phyloP scores from a whole-genome alignment of 352 stramenopile species.

The Phytophthora parvispora region DNA sequence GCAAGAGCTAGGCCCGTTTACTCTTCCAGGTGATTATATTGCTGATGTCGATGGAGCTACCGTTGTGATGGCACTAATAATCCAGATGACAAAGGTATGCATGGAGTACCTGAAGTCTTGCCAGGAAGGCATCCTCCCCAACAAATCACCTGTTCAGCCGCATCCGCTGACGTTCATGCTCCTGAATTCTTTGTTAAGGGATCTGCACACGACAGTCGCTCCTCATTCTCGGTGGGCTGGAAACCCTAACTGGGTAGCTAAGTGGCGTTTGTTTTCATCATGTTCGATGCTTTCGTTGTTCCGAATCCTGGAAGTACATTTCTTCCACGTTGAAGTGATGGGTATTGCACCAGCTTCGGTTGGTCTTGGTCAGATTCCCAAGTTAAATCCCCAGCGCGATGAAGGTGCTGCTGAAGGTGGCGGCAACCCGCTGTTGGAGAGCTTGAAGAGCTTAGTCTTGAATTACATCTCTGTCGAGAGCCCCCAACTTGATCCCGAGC shows the following conservation, averaged over 20 bases:
- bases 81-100: constrained; percentile 75
- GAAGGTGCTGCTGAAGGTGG: constrained; percentile 26
- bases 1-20: constrained; percentile 72
- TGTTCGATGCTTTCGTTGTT: constrained; percentile 75
- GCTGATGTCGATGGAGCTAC: constrained; percentile 60
- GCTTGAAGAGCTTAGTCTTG: constrained; percentile 74
- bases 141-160: constrained; percentile 71
- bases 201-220: constrained; percentile 44
- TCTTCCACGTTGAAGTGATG: constrained; percentile 90
- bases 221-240: constrained; percentile 22
- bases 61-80: constrained; percentile 64
- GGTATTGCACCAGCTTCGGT: constrained; percentile 84
- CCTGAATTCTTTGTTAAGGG: constrained; percentile 82
- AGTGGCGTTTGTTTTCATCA: constrained; percentile 74
- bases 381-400: constrained; percentile 15
- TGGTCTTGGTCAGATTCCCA: constrained; percentile 77
- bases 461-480: constrained; percentile 52
- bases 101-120: constrained; percentile 83
- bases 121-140: constrained; percentile 70
- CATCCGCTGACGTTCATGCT: constrained; percentile 92
- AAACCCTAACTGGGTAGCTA: constrained; percentile 37
- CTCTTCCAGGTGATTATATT: constrained; percentile 44
- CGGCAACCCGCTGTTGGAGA: constrained; percentile 75
- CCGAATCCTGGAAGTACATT: constrained; percentile 79
- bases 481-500: constrained; percentile 11